phyloP scores from a whole-genome alignment of 371 early-diverging fungal genomes.

The Mycotypha africana region DNA sequence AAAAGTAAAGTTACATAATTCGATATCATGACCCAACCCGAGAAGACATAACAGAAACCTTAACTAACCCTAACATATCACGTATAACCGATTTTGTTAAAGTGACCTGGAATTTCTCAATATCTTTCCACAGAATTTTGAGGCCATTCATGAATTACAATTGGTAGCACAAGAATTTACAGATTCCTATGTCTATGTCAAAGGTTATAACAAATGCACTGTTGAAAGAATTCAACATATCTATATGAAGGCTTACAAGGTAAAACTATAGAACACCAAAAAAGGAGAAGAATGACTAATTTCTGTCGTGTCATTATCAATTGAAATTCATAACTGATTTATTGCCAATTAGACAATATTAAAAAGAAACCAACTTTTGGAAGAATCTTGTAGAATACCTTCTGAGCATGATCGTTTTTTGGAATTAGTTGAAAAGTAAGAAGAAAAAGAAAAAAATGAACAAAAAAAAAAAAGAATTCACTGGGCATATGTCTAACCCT shows the following conservation, averaged over 20 bases:
- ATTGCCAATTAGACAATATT: constrained; percentile 28
- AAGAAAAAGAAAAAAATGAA: not conserved
- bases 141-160: constrained; percentile 45
- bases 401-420: constrained; percentile 51
- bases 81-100: constrained; percentile 1
- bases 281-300: no score
- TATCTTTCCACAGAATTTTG: constrained; percentile 47
- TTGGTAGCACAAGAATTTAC: constrained; percentile 50
- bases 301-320: no score
- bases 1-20: constrained; percentile 30
- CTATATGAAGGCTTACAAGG: constrained; percentile 45
- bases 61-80: no score
- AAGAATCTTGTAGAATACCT: constrained; percentile 40
- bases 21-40: not conserved
- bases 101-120: constrained; percentile 58
- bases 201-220: constrained; percentile 49
- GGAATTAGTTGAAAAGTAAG: constrained; percentile 59
- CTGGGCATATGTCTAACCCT: not conserved
- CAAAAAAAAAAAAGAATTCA: not conserved
- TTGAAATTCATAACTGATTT: not conserved
- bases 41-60: no score
- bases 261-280: constrained; percentile 8
- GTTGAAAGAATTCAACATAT: constrained; percentile 59
- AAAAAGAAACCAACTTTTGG: constrained; percentile 32
- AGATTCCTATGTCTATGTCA: constrained; percentile 58